Evolutionary conservation across 768 basidiomycete species (phyloP), one percentile per base, ranked within the genome.

Genomic region (Mycena leptocephala): DNA sequence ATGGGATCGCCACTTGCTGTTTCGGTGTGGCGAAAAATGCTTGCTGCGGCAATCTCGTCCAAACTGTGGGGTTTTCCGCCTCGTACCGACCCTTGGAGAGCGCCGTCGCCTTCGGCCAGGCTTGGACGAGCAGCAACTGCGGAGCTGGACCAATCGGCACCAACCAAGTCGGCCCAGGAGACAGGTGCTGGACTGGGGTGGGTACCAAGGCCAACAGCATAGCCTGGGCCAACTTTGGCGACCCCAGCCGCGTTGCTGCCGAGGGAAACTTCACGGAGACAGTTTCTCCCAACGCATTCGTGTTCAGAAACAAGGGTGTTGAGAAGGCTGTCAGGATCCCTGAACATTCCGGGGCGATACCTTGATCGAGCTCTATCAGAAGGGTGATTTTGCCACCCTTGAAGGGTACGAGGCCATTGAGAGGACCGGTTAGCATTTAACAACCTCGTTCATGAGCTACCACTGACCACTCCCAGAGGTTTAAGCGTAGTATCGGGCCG

Each of bases 161-260:
- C 3, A 35, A 37, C 46, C 67, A 70, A 24, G 53, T 37, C 6
- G 67, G 67, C 24, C n/a, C 67, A 13, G 67, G 67, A 22, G 33
- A 70, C 67, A 51, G 33, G 46, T 70, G 67, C 26, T 70, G 48
- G 48, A 37, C 7, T n/a, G 67, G 67, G 33, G 5, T 7, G 5
- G 67, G 67, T 20, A 3, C 32, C 53, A 70, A 70, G 67, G 28
- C 53, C 33, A 56, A 56, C 53, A 70, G 67, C 51, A 58, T 70
- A 14, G 51, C 67, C 7, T 70, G 67, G 67, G 53, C 53, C 32
- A 46, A 70, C 37, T 66, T 24, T 24, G 64, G 37, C 16, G 53
- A 35, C 59, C 59, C 5, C 59, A 4, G 28, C 30, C 30, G 28
- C 6, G 4, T 24, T 28, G 4, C 22, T n/a, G n/a, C n/a, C n/a